These are phyloP conservation scores for Wallacemonas sp. DNA, from an alignment of 208 protist genomes.

Conservation along the genomic window DNA sequence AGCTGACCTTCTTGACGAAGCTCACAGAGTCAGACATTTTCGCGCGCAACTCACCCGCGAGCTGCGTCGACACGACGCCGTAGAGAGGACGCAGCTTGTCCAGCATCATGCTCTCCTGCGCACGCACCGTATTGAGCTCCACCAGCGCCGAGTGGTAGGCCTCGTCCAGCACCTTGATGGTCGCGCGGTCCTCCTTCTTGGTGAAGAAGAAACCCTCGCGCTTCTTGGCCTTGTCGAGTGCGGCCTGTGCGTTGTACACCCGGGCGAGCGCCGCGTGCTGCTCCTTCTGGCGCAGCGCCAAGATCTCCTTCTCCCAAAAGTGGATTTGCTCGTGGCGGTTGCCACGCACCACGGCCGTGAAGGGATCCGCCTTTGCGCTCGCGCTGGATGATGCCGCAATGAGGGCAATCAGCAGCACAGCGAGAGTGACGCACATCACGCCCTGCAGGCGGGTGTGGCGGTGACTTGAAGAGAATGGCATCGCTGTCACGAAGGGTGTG, in stretches of 20 bases:
- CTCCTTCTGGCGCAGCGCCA: conserved; percentile 38
- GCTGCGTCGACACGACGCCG: conserved; percentile 74
- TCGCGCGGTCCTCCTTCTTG: conserved; percentile 50
- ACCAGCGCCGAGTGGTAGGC: conserved; percentile 47
- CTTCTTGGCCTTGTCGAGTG: conserved; percentile 49
- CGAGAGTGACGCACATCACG: not conserved
- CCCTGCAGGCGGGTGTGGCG: not conserved
- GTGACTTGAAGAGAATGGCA: no score
- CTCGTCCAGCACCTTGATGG: conserved; percentile 77
- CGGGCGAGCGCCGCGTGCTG: conserved; percentile 35
- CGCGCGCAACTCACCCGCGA: conserved; percentile 75
- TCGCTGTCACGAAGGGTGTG: no score
- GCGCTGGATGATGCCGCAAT: not conserved
- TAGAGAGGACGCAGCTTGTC: conserved; percentile 87
- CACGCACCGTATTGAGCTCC: conserved; percentile 50
- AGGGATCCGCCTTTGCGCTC: conserved; percentile 1
- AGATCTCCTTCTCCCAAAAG: conserved; percentile 63
- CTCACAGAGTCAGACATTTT: conserved; percentile 58
- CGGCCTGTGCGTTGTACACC: conserved; percentile 41
- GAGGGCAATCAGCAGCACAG: not conserved
- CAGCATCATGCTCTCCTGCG: conserved; percentile 72
- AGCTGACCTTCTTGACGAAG: conserved; percentile 65
- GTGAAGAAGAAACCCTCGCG: conserved; percentile 78
- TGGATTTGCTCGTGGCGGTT: conserved; percentile 61
- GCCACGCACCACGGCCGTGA: conserved; percentile 36